A percentile compares a stretch with the other conserved stretches of the same genome.
These are phyloP conservation scores for Saposhnikovia divaricata DNA, from an alignment of 129 eudicot species.

Conservation along the genomic window DNA sequence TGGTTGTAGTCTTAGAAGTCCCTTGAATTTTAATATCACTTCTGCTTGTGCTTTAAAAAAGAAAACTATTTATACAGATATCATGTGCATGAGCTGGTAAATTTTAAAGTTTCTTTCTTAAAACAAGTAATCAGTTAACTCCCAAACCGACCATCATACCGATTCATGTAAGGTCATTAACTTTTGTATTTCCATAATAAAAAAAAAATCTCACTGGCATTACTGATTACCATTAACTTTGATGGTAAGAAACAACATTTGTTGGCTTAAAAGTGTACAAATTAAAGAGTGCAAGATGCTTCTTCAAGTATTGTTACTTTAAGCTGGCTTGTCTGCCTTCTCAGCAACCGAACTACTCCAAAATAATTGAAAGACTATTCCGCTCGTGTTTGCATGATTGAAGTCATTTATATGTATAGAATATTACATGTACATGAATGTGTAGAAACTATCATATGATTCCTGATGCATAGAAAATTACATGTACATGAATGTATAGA, in stretches of 20 bases:
- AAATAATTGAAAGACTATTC: slow-evolving; percentile 5
- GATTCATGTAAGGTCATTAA: neutral
- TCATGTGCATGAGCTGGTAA: no score
- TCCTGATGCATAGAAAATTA: neutral
- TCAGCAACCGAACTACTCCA: slow-evolving; percentile 9
- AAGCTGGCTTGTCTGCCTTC: slow-evolving; percentile 29
- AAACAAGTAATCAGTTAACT: neutral
- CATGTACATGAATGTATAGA: neutral
- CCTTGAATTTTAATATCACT: no score
- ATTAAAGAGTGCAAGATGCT: slow-evolving; percentile 7
- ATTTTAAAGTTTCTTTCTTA: no score
- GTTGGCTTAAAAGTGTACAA: slow-evolving; percentile 12
- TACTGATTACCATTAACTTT: slow-evolving; percentile 15
- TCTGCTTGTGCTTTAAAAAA: no score
- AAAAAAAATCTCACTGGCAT: slow-evolving; percentile 6
- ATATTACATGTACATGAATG: neutral
- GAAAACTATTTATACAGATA: no score
- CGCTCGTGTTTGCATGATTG: slow-evolving; percentile 30
- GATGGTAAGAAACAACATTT: neutral
- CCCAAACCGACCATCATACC: neutral
- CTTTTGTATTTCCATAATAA: neutral
- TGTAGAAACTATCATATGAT: neutral
- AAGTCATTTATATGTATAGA: neutral
- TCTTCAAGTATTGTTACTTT: neutral
- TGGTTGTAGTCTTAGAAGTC: no score